A percentile compares a stretch with the other conserved stretches of the same genome.
These are phyloP conservation scores for Phytophthora multivora DNA, from an alignment of 352 stramenopile species.

Conservation along the genomic window DNA sequence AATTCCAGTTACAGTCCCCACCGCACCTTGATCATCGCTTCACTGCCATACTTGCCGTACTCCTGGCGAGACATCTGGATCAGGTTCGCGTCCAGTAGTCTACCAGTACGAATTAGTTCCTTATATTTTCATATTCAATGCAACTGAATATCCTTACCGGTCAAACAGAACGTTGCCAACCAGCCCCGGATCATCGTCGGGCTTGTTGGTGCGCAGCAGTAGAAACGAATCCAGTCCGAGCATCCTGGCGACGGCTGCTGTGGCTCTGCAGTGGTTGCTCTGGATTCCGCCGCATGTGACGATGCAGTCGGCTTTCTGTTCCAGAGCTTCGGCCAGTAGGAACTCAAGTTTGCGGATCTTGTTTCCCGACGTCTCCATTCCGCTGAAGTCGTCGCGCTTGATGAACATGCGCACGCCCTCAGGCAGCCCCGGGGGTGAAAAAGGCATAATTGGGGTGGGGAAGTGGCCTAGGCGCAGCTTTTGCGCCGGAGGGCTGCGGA, in stretches of 20 bases:
- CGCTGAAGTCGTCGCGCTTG: conserved; percentile 90
- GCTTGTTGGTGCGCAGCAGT: conserved; percentile 85
- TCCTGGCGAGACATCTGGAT: conserved; percentile 85
- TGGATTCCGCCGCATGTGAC: conserved; percentile 94
- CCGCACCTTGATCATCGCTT: conserved; percentile 80
- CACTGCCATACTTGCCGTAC: conserved; percentile 78
- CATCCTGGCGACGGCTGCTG: conserved; percentile 85
- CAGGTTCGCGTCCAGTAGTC: conserved; percentile 67
- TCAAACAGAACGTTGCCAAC: conserved; percentile 84
- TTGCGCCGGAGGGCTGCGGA: conserved; percentile 47
- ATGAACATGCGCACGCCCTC: conserved; percentile 79
- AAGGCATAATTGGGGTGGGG: conserved; percentile 80
- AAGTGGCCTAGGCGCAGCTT: conserved; percentile 78
- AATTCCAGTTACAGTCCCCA: background rate
- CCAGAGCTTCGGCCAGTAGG: conserved; percentile 90
- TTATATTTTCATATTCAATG: background rate
- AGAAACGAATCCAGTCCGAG: conserved; percentile 92
- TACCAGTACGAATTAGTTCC: background rate
- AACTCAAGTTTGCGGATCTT: conserved; percentile 97
- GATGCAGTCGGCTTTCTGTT: conserved; percentile 84
- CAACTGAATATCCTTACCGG: conserved; percentile 37
- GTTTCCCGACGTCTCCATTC: conserved; percentile 93
- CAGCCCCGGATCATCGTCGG: conserved; percentile 68
- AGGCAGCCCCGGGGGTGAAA: conserved; percentile 69
- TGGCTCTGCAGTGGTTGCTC: conserved; percentile 94